Base-by-base conservation (phyloP, 345 rosid genomes). In the Mallotus nudiflorus region DNA sequence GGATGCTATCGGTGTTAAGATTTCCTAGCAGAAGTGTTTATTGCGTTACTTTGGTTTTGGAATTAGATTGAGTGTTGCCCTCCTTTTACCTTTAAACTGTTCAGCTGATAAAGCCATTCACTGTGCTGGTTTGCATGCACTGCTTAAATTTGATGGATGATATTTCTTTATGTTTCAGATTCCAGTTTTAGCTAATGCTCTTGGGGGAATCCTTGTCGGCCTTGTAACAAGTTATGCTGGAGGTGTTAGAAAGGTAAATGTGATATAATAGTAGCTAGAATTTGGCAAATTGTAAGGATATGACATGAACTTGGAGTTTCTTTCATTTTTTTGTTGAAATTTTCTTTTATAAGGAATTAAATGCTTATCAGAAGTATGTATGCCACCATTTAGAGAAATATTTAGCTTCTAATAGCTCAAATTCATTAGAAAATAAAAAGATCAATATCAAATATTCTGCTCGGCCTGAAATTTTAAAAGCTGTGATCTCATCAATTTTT, bases 201-300 rank as follows among this genome's bases (percentile, higher is more conserved):
- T 95, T 39, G 97, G 98, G 48, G 99, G 99, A 45, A 95, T 95
- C 73, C 98, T 95, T 48, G 99, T 95, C 68, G 99, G 99, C 64
- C 84, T 95, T 24, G 88, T 95, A 45, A 95, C 99, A 69, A 92
- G 92, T 85, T 77, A 84, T 62, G 99, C 98, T 7, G 98, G 99
- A 77, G 99, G 99, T 40, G 97, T 95, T 70, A 85, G 93, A 81
- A 95, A 95, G 99, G 99, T 87, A 84, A 67, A 64, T 2, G 6
- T 33, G 6, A 33, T 33, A 33, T 33, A 33, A 33, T 2, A 33
- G 37, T 33, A 56, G 40, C 24, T 27, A 25, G 24, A 22, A 33
- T 24, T 35, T 4, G 33, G 44, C 19, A 27, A 69, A 58, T 37
- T 28, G 44, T 20, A 55, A 31, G 33, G 22, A 31, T 27, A 28